Base-by-base conservation (phyloP, 176 grass and related monocot genomes). In the Avena insularis region DNA sequence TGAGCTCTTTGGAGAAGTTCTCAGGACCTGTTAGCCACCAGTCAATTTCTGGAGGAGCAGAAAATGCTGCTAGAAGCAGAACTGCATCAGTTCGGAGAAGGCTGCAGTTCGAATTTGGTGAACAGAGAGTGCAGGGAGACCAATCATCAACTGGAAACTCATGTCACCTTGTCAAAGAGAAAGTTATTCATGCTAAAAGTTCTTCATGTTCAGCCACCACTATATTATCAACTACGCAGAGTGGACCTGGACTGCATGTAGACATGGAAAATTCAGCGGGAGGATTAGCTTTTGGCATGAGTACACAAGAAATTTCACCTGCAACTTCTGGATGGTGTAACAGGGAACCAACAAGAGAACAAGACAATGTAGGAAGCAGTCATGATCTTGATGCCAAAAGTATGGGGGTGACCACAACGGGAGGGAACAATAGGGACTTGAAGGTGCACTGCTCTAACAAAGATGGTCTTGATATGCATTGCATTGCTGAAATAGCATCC, bases 61-160 rank as follows among this genome's bases (percentile, higher is more conserved):
- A n/a, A 48, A 29, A 38, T 57, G 43, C 77, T 75, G 86, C 29
- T 81, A 49, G 68, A 69, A 88, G 53, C 69, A 57, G 49, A 53
- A 61, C 48, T 60, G 55, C 78, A 78, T 82, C 86, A 47, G 84
- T 91, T 66, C 82, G 72, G 72, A 71, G 91, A 84, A 89, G 72
- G 46, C 50, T 95, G 89, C 23, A 89, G 59, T 90, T 93, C 20
- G 77, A 81, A 82, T 27, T 11, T 35, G 79, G 85, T 81, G 87
- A 85, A 60, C 71, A 84, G 45, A 23, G 75, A 66, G 55, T 60
- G 29, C 79, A 61, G 46, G 83, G 25, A 84, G 59, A 51, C 20
- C 62, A 82, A 58, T 75, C 66, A 12, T 80, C 38, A 77, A 60
- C 9, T 55, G 27, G 87, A 17, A 88, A 80, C 46, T 56, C 55